Evolutionary conservation across 2,329 filamentous ascomycete genomes (phyloP).

Genomic region (Sodiomyces alkalinus): DNA sequence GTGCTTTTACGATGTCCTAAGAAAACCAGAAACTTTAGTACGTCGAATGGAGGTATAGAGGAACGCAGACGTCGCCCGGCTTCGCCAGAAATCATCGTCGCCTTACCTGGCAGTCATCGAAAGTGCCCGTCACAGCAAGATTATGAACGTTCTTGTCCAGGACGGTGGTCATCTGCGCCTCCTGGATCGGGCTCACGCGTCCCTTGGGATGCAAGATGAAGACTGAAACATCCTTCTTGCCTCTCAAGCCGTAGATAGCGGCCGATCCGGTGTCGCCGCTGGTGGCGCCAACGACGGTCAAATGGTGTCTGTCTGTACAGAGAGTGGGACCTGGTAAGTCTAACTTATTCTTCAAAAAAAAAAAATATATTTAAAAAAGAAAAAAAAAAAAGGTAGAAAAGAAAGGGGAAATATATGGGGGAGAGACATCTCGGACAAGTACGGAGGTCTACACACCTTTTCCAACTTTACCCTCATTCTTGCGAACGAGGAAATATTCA

Average conservation of each 20-base stretch:
- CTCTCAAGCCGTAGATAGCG: slow-evolving; percentile 85
- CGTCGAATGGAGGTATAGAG: too few species aligned
- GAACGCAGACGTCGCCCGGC: neutral
- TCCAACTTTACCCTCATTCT: slow-evolving; percentile 54
- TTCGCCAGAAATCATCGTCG: neutral
- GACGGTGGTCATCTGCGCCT: slow-evolving; percentile 94
- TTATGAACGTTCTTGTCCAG: slow-evolving; percentile 88
- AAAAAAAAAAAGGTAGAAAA: too few species aligned
- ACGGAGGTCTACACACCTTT: slow-evolving; percentile 22
- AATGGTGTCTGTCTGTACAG: slow-evolving; percentile 55
- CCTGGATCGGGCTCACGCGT: slow-evolving; percentile 80
- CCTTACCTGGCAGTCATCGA: slow-evolving; percentile 80
- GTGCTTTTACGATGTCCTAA: slow-evolving; percentile 79
- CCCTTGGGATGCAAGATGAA: slow-evolving; percentile 91
- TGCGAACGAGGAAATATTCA: slow-evolving; percentile 67
- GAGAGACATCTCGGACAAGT: neutral
- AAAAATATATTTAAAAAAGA: too few species aligned
- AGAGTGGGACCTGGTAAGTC: too few species aligned
- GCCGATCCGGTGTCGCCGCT: slow-evolving; percentile 85
- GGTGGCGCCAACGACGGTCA: slow-evolving; percentile 77
- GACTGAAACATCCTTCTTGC: slow-evolving; percentile 93
- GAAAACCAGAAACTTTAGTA: too few species aligned
- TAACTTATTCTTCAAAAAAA: too few species aligned
- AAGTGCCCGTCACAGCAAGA: slow-evolving; percentile 75
- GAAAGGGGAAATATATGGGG: neutral